These are phyloP conservation scores for Brassica incana DNA, from an alignment of 345 rosid species.

Conservation along the genomic window DNA sequence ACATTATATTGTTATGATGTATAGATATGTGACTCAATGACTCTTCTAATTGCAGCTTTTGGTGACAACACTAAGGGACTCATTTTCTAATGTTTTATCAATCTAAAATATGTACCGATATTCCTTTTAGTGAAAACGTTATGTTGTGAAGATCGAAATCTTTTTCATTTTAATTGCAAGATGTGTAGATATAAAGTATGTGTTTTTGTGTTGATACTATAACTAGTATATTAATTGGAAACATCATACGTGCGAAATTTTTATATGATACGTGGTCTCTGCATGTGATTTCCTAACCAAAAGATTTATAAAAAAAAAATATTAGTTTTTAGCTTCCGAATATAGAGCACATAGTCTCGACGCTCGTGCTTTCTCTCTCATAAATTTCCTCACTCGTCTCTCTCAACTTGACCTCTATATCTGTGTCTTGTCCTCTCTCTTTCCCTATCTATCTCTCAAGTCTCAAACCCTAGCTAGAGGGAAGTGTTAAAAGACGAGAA, in stretches of 20 bases:
- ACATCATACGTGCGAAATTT: background rate
- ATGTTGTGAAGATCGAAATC: background rate
- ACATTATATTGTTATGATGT: background rate
- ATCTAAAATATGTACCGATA: background rate
- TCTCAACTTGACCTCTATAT: constrained; percentile 54
- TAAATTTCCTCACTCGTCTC: constrained; percentile 42
- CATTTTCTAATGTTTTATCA: background rate
- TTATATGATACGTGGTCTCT: constrained; percentile 36
- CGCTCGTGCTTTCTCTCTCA: constrained; percentile 43
- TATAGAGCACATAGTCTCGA: constrained; percentile 41
- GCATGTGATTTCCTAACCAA: constrained; percentile 35
- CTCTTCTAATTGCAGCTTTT: background rate
- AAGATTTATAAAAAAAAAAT: background rate
- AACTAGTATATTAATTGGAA: background rate
- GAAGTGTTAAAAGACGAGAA: constrained; percentile 28
- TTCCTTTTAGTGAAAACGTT: background rate
- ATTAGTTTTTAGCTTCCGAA: constrained; percentile 4
- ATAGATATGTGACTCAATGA: background rate
- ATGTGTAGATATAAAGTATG: background rate
- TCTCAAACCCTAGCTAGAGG: constrained; percentile 34
- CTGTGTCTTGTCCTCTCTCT: constrained; percentile 48
- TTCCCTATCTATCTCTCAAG: constrained; percentile 23
- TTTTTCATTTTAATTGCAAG: background rate
- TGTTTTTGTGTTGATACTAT: background rate
- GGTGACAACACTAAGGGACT: background rate